These are phyloP conservation scores for Aspergillus diversus DNA, from an alignment of 495 filamentous ascomycete species.

Conservation along the genomic window DNA sequence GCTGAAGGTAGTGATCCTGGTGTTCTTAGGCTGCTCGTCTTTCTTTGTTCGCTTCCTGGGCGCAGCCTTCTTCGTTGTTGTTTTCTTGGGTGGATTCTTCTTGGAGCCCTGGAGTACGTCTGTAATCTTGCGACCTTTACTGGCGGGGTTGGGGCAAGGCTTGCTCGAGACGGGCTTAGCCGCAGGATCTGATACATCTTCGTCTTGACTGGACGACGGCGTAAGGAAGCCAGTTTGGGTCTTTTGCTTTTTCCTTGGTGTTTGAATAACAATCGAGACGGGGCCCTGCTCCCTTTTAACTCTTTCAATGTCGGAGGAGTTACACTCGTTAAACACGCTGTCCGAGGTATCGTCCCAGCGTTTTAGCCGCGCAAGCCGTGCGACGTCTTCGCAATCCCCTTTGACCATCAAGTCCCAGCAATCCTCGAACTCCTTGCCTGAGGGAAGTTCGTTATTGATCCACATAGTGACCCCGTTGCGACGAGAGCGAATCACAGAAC, in stretches of 20 bases:
- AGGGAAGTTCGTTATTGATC: constrained; percentile 88
- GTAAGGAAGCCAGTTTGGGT: constrained; percentile 61
- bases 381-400: constrained; percentile 87
- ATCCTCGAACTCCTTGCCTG: constrained; percentile 81
- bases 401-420: constrained; percentile 90
- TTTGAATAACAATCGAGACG: constrained; percentile 47
- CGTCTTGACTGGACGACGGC: constrained; percentile 58
- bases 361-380: constrained; percentile 70
- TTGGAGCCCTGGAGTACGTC: constrained; percentile 38
- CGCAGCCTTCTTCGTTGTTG: constrained; percentile 25
- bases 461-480: constrained; percentile 91
- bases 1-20: constrained; percentile 43
- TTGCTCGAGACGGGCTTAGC: constrained; percentile 24
- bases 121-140: constrained; percentile 34
- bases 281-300: constrained; percentile 35
- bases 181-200: constrained; percentile 29
- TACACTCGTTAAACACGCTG: constrained; percentile 50
- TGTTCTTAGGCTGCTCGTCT: constrained; percentile 30
- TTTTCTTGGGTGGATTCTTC: constrained; percentile 29
- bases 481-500: constrained; percentile 72
- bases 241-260: constrained; percentile 42
- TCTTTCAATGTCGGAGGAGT: constrained; percentile 43
- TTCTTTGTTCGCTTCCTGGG: constrained; percentile 30
- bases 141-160: constrained; percentile 32
- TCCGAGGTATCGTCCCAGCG: constrained; percentile 69